Conservation (phyloP, 108 stramenopile species). For the Skeletonema costatum region DNA sequence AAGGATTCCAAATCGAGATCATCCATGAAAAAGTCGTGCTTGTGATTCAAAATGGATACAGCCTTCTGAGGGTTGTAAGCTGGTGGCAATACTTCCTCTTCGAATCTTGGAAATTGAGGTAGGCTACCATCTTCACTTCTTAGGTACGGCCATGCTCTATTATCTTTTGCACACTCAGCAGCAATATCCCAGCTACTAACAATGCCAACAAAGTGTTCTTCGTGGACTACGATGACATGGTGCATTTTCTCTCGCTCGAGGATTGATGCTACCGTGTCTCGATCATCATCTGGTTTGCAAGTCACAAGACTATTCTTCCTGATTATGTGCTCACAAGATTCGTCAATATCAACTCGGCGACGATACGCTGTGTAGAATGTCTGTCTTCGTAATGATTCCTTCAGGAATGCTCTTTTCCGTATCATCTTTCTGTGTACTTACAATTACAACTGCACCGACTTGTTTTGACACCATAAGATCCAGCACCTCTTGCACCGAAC, state of each 20-base stretch:
- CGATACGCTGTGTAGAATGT: conserved; percentile 47
- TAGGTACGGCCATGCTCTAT: conserved; percentile 43
- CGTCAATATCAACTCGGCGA: neutral
- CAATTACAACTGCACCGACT: conserved; percentile 42
- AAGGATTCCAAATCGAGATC: conserved; percentile 1
- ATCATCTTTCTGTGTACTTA: conserved; percentile 9
- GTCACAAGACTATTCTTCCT: conserved; percentile 5
- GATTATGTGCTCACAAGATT: conserved; percentile 28
- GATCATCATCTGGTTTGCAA: conserved; percentile 1
- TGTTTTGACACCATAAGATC: conserved; percentile 36
- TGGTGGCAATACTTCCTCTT: neutral
- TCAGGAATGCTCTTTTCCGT: conserved; percentile 5
- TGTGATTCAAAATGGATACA: neutral
- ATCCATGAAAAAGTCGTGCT: neutral
- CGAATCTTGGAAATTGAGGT: neutral
- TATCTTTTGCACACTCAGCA: conserved; percentile 38
- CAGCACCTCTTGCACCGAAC: conserved; percentile 27
- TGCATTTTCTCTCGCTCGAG: conserved; percentile 38
- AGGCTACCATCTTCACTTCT: conserved; percentile 31
- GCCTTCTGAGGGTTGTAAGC: neutral
- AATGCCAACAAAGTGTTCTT: conserved; percentile 38
- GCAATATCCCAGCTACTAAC: conserved; percentile 52
- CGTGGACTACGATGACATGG: conserved; percentile 40
- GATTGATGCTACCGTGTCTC: conserved; percentile 40
- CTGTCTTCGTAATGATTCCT: conserved; percentile 57